A percentile compares a stretch with the other conserved stretches of the same genome.
Evolutionary conservation across 768 basidiomycete species (phyloP).

Genomic region (Pulveroboletus sp.): DNA sequence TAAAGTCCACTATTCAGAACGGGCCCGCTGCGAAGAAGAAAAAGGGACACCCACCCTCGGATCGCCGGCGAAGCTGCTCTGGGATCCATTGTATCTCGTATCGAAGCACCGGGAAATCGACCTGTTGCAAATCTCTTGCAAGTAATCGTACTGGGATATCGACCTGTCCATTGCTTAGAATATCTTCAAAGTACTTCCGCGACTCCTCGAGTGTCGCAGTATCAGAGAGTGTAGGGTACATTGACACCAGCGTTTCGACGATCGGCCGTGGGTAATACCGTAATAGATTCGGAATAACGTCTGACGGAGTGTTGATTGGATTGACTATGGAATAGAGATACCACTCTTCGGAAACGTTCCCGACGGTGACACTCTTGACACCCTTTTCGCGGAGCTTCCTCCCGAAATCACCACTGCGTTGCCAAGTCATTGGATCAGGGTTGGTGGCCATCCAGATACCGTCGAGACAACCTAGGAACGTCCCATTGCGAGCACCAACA

Average conservation of each 20-base stretch:
- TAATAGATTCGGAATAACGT: constrained; percentile 56
- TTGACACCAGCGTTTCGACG: constrained; percentile 41
- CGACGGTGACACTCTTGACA: constrained; percentile 58
- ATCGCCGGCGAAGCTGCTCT: constrained; percentile 56
- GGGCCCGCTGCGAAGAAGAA: not conserved
- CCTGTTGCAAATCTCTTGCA: constrained; percentile 51
- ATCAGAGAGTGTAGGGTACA: constrained; percentile 43
- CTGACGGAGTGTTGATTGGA: constrained; percentile 45
- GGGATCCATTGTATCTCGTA: constrained; percentile 72
- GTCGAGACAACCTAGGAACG: constrained; percentile 66
- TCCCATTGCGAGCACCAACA: constrained; percentile 51
- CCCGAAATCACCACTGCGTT: constrained; percentile 59
- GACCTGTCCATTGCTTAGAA: constrained; percentile 61
- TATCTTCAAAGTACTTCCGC: constrained; percentile 52
- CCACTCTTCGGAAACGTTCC: constrained; percentile 73
- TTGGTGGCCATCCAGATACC: constrained; percentile 51
- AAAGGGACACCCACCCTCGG: constrained; percentile 13
- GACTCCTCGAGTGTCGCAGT: constrained; percentile 43
- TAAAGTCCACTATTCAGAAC: not conserved
- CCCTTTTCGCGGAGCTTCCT: constrained; percentile 52
- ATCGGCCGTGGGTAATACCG: constrained; percentile 58
- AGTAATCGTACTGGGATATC: constrained; percentile 65
- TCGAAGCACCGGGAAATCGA: constrained; percentile 60
- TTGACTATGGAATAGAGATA: constrained; percentile 72
- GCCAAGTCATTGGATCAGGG: constrained; percentile 68